Evolutionary conservation across 139 green algal genomes (phyloP).

Genomic region (Haematococcus lacustris): DNA sequence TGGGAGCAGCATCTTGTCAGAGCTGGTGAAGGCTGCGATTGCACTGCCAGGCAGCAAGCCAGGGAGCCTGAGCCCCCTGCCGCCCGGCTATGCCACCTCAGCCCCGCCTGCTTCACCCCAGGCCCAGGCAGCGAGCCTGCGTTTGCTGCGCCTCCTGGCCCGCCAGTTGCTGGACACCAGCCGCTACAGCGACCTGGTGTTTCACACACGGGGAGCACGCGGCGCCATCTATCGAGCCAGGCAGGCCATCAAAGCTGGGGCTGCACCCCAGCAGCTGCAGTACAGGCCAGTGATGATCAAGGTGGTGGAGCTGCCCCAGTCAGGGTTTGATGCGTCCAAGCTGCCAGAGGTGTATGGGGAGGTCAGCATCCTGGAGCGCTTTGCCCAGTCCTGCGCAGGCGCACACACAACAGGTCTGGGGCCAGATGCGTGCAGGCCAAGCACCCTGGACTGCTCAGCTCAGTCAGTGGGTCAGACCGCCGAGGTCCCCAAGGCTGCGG

Average conservation of each 20-base stretch:
- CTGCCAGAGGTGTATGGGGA: slow-evolving; percentile 66
- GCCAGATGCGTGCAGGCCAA: too few relatives aligned
- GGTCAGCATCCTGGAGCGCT: slow-evolving; percentile 56
- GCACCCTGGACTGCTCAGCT: too few relatives aligned
- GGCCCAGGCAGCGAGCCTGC: slow-evolving; percentile 12
- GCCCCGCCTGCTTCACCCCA: slow-evolving; percentile 2
- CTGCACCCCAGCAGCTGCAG: slow-evolving; percentile 1
- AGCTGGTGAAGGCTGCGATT: background rate
- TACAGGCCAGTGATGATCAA: slow-evolving; percentile 60
- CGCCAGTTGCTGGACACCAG: slow-evolving; percentile 32
- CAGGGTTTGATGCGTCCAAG: slow-evolving; percentile 41
- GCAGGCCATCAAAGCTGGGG: background rate
- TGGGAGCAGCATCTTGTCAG: slow-evolving; percentile 11
- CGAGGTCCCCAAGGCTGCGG: background rate
- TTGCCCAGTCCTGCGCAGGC: slow-evolving; percentile 16
- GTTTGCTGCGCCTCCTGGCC: slow-evolving; percentile 51
- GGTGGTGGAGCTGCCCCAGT: slow-evolving; percentile 47
- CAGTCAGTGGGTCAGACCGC: background rate
- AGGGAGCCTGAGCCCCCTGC: too few relatives aligned
- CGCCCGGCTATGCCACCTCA: slow-evolving; percentile 17
- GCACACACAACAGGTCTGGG: background rate
- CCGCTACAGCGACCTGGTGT: slow-evolving; percentile 34
- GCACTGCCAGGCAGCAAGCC: background rate
- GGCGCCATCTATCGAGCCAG: slow-evolving; percentile 43
- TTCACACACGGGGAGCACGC: slow-evolving; percentile 44